Percentiles rank a stretch among this genome's conserved stretches.
Evolutionary conservation across 1,284 basidiomycete genomes (phyloP).

Genomic region (Waitea zeae): DNA sequence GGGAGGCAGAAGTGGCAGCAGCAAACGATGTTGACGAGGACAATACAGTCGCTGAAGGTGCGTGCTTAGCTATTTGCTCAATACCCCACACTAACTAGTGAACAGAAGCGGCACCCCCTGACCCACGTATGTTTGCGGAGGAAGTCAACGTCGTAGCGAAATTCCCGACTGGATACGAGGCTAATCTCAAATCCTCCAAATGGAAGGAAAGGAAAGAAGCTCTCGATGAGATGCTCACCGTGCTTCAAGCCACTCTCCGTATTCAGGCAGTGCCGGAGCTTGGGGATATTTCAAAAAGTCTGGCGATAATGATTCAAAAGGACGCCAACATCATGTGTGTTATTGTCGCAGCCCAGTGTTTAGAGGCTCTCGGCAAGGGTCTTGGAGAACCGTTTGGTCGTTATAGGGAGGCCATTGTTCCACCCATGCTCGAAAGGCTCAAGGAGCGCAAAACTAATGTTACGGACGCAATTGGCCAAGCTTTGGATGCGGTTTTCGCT

Average conservation of each 20-base stretch:
- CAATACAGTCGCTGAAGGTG: conserved; percentile 19
- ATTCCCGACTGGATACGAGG: conserved; percentile 60
- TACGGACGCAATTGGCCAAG: conserved; percentile 76
- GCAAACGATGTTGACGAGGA: conserved; percentile 22
- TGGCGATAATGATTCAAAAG: conserved; percentile 70
- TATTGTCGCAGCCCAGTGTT: conserved; percentile 70
- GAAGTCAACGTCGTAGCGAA: conserved; percentile 65
- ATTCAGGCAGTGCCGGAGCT: conserved; percentile 69
- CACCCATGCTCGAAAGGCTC: conserved; percentile 74
- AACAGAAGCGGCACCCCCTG: conserved; percentile 34
- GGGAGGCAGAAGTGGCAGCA: conserved; percentile 48
- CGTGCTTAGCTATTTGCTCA: conserved; percentile 5
- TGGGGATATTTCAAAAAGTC: conserved; percentile 53
- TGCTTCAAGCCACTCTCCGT: conserved; percentile 58
- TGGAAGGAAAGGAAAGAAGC: conserved; percentile 98
- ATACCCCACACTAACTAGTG: not conserved
- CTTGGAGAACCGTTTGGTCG: conserved; percentile 61
- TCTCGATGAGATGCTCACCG: conserved; percentile 66
- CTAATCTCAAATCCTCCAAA: conserved; percentile 73
- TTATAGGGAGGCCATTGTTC: conserved; percentile 61
- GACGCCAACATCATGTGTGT: conserved; percentile 97
- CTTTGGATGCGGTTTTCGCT: conserved; percentile 80
- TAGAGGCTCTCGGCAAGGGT: conserved; percentile 79
- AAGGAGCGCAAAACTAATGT: conserved; percentile 92
- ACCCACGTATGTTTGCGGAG: conserved; percentile 76